These are phyloP conservation scores for Lichtheimia corymbifera DNA, from an alignment of 371 early-diverging fungal species.

Conservation along the genomic window DNA sequence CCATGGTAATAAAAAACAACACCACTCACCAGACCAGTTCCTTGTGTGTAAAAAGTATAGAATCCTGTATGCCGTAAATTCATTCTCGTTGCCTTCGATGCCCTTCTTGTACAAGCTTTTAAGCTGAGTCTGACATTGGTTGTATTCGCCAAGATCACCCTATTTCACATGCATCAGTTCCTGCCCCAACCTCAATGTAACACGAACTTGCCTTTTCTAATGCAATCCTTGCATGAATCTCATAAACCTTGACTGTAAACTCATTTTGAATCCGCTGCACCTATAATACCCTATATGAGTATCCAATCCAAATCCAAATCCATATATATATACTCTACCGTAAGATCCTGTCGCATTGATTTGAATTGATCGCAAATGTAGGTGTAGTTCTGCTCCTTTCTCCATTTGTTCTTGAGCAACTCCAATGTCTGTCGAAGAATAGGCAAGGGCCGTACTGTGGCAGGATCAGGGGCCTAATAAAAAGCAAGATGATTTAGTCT, in stretches of 20 bases:
- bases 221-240: slow-evolving; percentile 93
- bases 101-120: slow-evolving; percentile 80
- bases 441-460: slow-evolving; percentile 83
- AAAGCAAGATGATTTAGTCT: neutral
- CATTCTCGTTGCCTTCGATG: slow-evolving; percentile 70
- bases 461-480: slow-evolving; percentile 85
- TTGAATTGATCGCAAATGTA: slow-evolving; percentile 97
- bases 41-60: slow-evolving; percentile 86
- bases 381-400: slow-evolving; percentile 76
- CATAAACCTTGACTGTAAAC: slow-evolving; percentile 93
- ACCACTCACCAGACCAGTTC: slow-evolving; percentile 73
- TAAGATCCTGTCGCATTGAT: slow-evolving; percentile 93
- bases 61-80: slow-evolving; percentile 91
- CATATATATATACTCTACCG: slow-evolving; percentile 51
- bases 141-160: slow-evolving; percentile 95
- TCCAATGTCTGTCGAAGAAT: slow-evolving; percentile 77
- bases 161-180: slow-evolving; percentile 18
- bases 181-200: no score
- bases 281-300: slow-evolving; percentile 23
- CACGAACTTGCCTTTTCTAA: slow-evolving; percentile 74
- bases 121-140: slow-evolving; percentile 95
- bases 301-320: neutral
- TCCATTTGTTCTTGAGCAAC: slow-evolving; percentile 78
- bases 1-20: neutral
- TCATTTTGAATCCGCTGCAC: slow-evolving; percentile 91